Base-by-base conservation (phyloP, 1,284 basidiomycete genomes). In the Hypsizygus ulmarius region DNA sequence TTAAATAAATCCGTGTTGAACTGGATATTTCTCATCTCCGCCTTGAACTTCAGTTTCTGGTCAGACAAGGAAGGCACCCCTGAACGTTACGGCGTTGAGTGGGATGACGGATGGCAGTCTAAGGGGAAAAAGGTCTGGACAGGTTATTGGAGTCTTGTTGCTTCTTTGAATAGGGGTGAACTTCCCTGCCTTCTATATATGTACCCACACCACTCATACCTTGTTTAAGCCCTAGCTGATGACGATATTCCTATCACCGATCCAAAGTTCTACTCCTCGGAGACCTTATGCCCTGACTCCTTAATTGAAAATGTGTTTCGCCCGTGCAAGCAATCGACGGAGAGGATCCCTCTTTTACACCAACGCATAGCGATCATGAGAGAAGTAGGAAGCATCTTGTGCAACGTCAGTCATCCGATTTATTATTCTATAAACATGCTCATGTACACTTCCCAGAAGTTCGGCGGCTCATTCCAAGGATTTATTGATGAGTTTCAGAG, bases 11-110 rank as follows among this genome's bases (percentile, higher is more conserved):
- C 72, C 32, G 77, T 79, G 19, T 69, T 92, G 25, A 72, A 91
- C 65, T 92, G 90, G 90, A 83, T 93, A 52, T 92, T 93, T 65
- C 74, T 91, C 43, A 82, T 93, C 29, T 89, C 89, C 0, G 75
- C 84, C 1, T 74, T 92, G 39, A 93, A 93, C 64, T 93, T 93
- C 65, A 87, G 82, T 55, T 93, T 93, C 61, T 93, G 90, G 90
- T 90, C 88, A 0, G 79, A 85, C 52, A 72, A 68, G 36, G 80
- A 83, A 48, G 79, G 78, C 0, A 63, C 59, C 7, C 54, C 65
- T 2, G 77, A 78, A 37, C 73, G 86, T 16, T 93, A 82, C 59
- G 87, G 83, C 7, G 80, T 92, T 1, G 75, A 82, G 54, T 93
- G 89, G 88, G 73, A 78, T 36, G 64, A 72, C n/a, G 75, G 80